Evolutionary conservation across 305 asterid genomes (phyloP).

Genomic region (Solanum hybrid): DNA sequence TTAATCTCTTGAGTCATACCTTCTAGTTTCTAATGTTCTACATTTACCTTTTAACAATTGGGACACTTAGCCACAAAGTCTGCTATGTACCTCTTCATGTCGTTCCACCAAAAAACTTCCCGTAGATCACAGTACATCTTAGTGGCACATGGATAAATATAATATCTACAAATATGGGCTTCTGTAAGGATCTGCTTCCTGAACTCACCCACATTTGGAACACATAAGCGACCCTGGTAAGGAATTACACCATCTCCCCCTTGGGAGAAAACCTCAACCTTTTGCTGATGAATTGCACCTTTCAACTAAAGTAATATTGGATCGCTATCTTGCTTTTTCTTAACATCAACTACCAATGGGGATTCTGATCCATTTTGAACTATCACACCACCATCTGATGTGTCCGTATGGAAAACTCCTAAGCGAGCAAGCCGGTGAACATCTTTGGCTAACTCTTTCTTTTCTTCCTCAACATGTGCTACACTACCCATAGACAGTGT

Average conservation of each 20-base stretch:
- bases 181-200: not conserved
- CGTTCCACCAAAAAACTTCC: not conserved
- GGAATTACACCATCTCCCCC: not conserved
- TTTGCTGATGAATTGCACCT: not conserved
- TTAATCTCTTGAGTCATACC: not conserved
- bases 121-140: not conserved
- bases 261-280: not conserved
- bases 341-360: not conserved
- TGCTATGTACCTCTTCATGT: not conserved
- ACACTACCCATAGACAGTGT: too few species aligned
- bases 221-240: not conserved
- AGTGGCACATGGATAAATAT: not conserved
- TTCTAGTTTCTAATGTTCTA: not conserved
- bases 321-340: not conserved
- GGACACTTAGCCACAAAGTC: not conserved
- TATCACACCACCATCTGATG: not conserved
- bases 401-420: not conserved
- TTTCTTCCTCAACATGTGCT: too few species aligned
- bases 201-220: not conserved
- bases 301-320: not conserved
- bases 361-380: not conserved
- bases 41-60: not conserved
- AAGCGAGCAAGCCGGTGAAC: not conserved
- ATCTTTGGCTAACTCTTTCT: too few species aligned
- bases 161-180: not conserved